These are phyloP conservation scores for Metarhizium robertsii DNA, from an alignment of 2,329 filamentous ascomycete genomes.

Conservation along the genomic window DNA sequence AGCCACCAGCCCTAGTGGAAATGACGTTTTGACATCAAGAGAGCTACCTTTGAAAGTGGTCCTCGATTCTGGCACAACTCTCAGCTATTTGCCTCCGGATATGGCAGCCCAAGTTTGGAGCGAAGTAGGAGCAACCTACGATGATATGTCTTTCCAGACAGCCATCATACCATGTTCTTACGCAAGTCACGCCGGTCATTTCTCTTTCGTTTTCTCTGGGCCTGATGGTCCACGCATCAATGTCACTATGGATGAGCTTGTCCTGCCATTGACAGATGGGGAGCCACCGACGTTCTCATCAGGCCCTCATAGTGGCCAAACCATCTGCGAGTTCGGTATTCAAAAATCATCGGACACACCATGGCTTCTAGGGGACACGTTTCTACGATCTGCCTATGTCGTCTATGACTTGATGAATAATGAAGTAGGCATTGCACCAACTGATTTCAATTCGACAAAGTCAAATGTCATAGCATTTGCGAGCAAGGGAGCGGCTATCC, in stretches of 20 bases:
- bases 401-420: slow-evolving; percentile 52
- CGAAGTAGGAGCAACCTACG: slow-evolving; percentile 44
- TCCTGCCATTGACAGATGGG: slow-evolving; percentile 34
- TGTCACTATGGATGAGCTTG: slow-evolving; percentile 46
- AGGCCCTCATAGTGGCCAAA: slow-evolving; percentile 33
- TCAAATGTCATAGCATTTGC: slow-evolving; percentile 41
- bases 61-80: slow-evolving; percentile 66
- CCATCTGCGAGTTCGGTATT: slow-evolving; percentile 47
- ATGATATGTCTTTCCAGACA: slow-evolving; percentile 22
- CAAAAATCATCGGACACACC: slow-evolving; percentile 34
- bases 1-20: slow-evolving; percentile 39
- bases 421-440: slow-evolving; percentile 43
- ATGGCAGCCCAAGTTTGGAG: slow-evolving; percentile 44
- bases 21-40: slow-evolving; percentile 33
- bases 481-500: slow-evolving; percentile 39
- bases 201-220: slow-evolving; percentile 45
- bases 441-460: slow-evolving; percentile 44
- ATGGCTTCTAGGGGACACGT: slow-evolving; percentile 47
- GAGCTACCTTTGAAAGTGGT: slow-evolving; percentile 48
- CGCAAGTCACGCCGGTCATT: slow-evolving; percentile 34
- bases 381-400: slow-evolving; percentile 50
- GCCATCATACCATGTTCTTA: slow-evolving; percentile 43
- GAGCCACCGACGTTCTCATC: slow-evolving; percentile 24
- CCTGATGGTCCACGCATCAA: slow-evolving; percentile 38
- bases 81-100: slow-evolving; percentile 58